Base-by-base conservation (phyloP, 163 green algal species). In the Scenedesmus sp. region DNA sequence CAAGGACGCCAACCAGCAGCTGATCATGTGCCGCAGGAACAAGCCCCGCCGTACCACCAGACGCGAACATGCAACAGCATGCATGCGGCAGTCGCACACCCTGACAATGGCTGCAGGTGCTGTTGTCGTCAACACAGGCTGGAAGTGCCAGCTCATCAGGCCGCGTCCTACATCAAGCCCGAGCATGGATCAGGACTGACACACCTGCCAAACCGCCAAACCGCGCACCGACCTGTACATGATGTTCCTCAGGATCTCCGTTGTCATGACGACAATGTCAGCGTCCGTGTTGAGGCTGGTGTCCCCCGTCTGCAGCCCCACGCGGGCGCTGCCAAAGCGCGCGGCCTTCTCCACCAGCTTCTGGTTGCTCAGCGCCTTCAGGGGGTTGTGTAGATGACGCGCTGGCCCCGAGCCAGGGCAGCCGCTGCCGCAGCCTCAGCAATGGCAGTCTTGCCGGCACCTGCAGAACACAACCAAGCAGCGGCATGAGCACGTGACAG, bases 231-330 rank as follows among this genome's bases (percentile, higher is more conserved):
- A 94, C n/a, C 96, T 92, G 93, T 99, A 99, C 94, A 99, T 96
- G 94, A 99, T 99, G 95, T 99, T 99, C 49, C 98, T 93, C 83
- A 99, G 95, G 85, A 99, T 99, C 92, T 99, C 98, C 0, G 98
- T 99, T 20, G 98, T 99, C 98, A 99, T 99, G 18, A 99, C 95
- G 37, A 99, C 95, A 33, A 99, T 95, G n/a, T 95, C 89, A 6
- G 95, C 96, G 9, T 97, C 92, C 4, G 96, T 91, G 91, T 99
- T 99, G 15, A 99, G 94, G 18, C 94, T 96, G 2, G 94, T 96
- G 88, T 99, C 98, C 3, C 98, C 98, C 0, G 98, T 99, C 94
- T 98, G 94, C 70, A 95, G 81, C 3, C 89, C 94, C 59, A 42
- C 93, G 15, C 94, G 89, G 90, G 42, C 70, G 79, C 88, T 76